A percentile compares a stretch with the other conserved stretches of the same genome.
These are phyloP conservation scores for Lipomyces yarrowii DNA, from an alignment of 1,139 yeast genomes.

Conservation along the genomic window DNA sequence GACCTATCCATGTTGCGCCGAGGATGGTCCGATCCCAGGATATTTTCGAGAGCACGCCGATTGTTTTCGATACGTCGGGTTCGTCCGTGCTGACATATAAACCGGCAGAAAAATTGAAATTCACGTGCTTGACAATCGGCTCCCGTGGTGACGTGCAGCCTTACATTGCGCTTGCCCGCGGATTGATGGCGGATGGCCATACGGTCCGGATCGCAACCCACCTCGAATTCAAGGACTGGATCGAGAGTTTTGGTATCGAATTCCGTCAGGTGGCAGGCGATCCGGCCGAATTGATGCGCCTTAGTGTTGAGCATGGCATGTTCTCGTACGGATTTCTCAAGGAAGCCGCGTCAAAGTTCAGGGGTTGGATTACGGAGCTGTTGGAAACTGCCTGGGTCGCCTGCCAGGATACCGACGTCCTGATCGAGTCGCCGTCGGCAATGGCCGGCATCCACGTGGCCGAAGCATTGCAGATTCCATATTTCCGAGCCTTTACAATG, in stretches of 20 bases:
- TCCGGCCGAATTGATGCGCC: conserved; percentile 87
- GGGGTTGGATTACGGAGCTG: conserved; percentile 79
- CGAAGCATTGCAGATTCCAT: conserved; percentile 85
- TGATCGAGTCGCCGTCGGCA: conserved; percentile 92
- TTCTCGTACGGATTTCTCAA: conserved; percentile 79
- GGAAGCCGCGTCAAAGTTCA: conserved; percentile 82
- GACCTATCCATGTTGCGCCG: conserved; percentile 2
- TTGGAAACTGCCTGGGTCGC: conserved; percentile 79
- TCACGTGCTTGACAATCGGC: conserved; percentile 84
- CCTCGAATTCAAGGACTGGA: conserved; percentile 75
- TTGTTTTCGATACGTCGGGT: conserved; percentile 32
- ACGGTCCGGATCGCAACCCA: conserved; percentile 84
- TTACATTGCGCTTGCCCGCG: conserved; percentile 84
- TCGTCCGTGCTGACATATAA: conserved; percentile 15
- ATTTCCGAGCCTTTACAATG: conserved; percentile 95
- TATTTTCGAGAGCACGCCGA: conserved; percentile 28
- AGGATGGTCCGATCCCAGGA: conserved; percentile 18
- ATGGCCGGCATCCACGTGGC: conserved; percentile 96
- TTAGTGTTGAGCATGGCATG: conserved; percentile 90
- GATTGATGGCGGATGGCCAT: conserved; percentile 78
- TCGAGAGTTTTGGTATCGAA: conserved; percentile 62
- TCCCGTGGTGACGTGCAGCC: conserved; percentile 98
- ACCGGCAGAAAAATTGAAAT: conserved; percentile 48
- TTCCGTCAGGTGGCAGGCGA: conserved; percentile 86
- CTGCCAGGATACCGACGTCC: conserved; percentile 80